Conservation (phyloP, 768 basidiomycete genomes). For the Boletales sp. region DNA sequence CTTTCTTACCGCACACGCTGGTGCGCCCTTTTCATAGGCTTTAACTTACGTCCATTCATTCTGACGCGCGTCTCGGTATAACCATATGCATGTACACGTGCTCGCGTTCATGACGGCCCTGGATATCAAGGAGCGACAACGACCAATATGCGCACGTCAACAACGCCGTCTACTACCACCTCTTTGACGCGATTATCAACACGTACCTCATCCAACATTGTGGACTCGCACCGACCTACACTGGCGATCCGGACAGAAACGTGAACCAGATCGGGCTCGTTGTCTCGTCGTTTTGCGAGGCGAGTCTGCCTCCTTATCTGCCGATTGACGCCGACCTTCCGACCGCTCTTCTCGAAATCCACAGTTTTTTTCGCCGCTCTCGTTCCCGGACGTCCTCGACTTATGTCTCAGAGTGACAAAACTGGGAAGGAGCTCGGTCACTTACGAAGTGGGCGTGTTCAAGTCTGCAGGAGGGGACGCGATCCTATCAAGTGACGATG, state of each 20-base stretch:
- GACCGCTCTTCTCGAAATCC: too few relatives aligned
- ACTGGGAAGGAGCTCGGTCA: constrained; percentile 71
- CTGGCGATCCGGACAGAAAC: constrained; percentile 14
- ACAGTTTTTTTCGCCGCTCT: constrained; percentile 68
- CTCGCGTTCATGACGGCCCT: too few relatives aligned
- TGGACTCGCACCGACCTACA: constrained; percentile 47
- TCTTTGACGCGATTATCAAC: constrained; percentile 81
- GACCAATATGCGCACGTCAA: constrained; percentile 84
- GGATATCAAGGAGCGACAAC: constrained; percentile 69
- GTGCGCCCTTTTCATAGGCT: constrained; percentile 31
- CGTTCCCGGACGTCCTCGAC: constrained; percentile 69
- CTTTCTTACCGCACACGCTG: constrained; percentile 68
- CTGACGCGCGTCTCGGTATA: constrained; percentile 6
- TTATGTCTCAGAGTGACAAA: constrained; percentile 66
- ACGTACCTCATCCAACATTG: constrained; percentile 71
- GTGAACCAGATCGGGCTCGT: constrained; percentile 64
- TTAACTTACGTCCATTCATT: not conserved
- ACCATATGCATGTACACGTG: too few relatives aligned
- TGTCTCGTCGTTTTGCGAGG: constrained; percentile 72
- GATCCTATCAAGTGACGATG: constrained; percentile 10
- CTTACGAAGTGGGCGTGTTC: constrained; percentile 80
- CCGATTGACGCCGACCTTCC: too few relatives aligned
- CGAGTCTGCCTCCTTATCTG: constrained; percentile 16
- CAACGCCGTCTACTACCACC: constrained; percentile 76
- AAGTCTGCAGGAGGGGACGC: constrained; percentile 18